A percentile compares a stretch with the other conserved stretches of the same genome.
These are phyloP conservation scores for Solanum chilense DNA, from an alignment of 257 asterid species.

Conservation along the genomic window DNA sequence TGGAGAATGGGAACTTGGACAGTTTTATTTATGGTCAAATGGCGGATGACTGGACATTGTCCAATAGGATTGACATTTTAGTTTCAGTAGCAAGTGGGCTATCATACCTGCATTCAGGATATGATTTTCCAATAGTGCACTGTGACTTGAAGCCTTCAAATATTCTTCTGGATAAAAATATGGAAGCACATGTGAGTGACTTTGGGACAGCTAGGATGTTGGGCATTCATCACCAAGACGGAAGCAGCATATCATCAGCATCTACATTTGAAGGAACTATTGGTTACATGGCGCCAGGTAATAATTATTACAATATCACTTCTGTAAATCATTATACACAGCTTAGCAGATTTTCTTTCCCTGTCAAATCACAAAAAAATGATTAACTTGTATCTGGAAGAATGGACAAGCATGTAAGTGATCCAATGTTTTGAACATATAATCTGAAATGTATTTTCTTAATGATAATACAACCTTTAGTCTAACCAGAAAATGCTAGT, in stretches of 20 bases:
- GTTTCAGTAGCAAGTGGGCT: slow-evolving; percentile 47
- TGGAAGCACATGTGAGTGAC: slow-evolving; percentile 69
- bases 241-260: slow-evolving; percentile 28
- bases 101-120: slow-evolving; percentile 68
- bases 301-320: neutral
- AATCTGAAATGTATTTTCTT: neutral
- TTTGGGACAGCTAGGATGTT: slow-evolving; percentile 79
- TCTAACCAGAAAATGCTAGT: neutral
- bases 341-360: neutral
- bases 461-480: neutral
- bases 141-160: slow-evolving; percentile 87
- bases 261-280: slow-evolving; percentile 78
- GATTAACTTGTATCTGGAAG: neutral
- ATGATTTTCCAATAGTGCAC: slow-evolving; percentile 71
- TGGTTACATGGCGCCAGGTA: slow-evolving; percentile 95
- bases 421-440: neutral
- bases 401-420: neutral
- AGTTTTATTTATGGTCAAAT: slow-evolving; percentile 23
- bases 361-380: neutral
- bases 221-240: slow-evolving; percentile 42
- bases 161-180: slow-evolving; percentile 46
- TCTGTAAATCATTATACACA: neutral
- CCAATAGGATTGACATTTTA: slow-evolving; percentile 40
- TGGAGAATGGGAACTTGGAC: slow-evolving; percentile 82
- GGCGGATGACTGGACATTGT: slow-evolving; percentile 20